Evolutionary conservation across 768 basidiomycete species (phyloP).

Genomic region (Tricholomella constricta): DNA sequence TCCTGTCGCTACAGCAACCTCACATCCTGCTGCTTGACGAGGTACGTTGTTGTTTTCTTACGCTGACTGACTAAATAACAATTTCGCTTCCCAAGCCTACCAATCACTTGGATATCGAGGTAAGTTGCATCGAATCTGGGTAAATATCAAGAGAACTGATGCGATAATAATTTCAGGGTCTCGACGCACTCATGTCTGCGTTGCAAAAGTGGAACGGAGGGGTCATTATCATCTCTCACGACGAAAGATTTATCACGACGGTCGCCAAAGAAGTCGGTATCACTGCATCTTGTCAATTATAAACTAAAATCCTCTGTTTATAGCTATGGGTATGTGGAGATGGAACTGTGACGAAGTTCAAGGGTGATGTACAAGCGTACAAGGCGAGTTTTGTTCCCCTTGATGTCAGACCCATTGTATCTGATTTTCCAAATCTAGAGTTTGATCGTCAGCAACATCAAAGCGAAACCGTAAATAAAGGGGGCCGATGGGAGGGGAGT

Average conservation of each 20-base stretch:
- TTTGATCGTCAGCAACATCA: slow-evolving; percentile 74
- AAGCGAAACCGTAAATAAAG: slow-evolving; percentile 48
- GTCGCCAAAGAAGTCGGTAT: slow-evolving; percentile 76
- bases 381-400: slow-evolving; percentile 54
- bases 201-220: slow-evolving; percentile 83
- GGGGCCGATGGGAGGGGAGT: not conserved
- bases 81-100: slow-evolving; percentile 60
- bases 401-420: slow-evolving; percentile 1
- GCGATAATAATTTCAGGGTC: slow-evolving; percentile 55
- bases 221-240: slow-evolving; percentile 92
- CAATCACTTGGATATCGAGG: slow-evolving; percentile 95
- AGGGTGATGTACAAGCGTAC: slow-evolving; percentile 88
- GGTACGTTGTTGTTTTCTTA: slow-evolving; percentile 42
- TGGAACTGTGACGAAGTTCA: slow-evolving; percentile 78
- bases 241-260: slow-evolving; percentile 91
- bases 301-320: slow-evolving; percentile 4
- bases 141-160: not conserved
- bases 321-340: slow-evolving; percentile 95
- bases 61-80: not conserved
- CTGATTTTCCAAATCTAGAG: slow-evolving; percentile 44
- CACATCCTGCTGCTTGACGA: slow-evolving; percentile 95
- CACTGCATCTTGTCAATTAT: not conserved
- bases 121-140: slow-evolving; percentile 24
- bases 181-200: slow-evolving; percentile 92
- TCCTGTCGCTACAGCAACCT: slow-evolving; percentile 82